Evolutionary conservation across 2,329 filamentous ascomycete species (phyloP).

Genomic region (Ophiostoma quercus): DNA sequence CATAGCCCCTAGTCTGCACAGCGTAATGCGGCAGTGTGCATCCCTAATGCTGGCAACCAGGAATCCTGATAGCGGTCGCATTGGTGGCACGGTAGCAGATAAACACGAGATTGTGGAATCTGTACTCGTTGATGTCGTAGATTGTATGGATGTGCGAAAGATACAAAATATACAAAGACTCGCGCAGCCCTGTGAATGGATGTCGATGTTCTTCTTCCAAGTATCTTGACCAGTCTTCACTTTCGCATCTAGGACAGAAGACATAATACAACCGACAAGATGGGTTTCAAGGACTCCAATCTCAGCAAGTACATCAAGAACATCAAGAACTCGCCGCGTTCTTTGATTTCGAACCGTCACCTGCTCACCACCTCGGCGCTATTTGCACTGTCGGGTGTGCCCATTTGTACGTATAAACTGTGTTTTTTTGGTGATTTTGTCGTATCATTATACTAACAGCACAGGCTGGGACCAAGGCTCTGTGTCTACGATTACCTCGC

Average conservation of each 20-base stretch:
- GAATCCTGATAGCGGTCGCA: neutral
- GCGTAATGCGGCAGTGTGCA: neutral
- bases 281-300: conserved; percentile 9
- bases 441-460: neutral
- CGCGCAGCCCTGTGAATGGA: neutral
- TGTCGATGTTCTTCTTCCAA: neutral
- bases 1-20: neutral
- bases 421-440: neutral
- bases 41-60: neutral
- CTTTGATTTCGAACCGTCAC: conserved; percentile 11
- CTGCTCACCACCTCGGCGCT: conserved; percentile 7
- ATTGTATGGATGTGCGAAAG: neutral
- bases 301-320: conserved; percentile 11
- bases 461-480: conserved; percentile 27
- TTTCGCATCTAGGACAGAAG: neutral
- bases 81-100: neutral
- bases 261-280: neutral
- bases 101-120: no score
- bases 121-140: neutral
- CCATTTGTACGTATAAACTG: neutral
- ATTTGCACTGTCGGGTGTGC: conserved; percentile 11
- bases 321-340: conserved; percentile 12
- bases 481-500: conserved; percentile 21
- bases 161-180: conserved; percentile 7
- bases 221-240: neutral